Evolutionary conservation across 1,284 basidiomycete species (phyloP).

Genomic region (Athelia sp.): DNA sequence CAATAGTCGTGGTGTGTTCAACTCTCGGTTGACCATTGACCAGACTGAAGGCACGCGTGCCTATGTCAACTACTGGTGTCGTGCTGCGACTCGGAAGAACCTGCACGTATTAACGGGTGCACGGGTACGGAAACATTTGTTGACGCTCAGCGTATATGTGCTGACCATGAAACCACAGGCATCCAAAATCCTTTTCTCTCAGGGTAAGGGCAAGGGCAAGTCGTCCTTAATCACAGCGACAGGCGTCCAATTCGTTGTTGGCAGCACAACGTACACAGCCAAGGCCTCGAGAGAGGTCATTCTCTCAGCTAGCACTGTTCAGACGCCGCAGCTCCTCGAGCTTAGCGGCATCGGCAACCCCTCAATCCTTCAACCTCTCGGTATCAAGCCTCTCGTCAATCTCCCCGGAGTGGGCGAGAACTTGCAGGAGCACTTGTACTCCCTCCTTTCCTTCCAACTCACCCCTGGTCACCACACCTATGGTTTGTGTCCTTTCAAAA

Average conservation of each 20-base stretch:
- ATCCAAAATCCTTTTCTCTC: not conserved
- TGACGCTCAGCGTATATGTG: no score
- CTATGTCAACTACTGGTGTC: conserved; percentile 4
- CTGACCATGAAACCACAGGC: conserved; percentile 2
- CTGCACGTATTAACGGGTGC: conserved; percentile 8
- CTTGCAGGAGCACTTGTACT: conserved; percentile 14
- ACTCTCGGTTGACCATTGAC: not conserved
- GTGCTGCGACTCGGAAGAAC: conserved; percentile 3
- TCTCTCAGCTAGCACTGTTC: conserved; percentile 12
- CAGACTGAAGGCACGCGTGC: not conserved
- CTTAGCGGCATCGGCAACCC: conserved; percentile 28
- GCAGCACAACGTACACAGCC: conserved; percentile 4
- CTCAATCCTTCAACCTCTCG: conserved; percentile 16
- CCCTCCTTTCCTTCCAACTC: no score
- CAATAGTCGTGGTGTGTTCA: conserved; percentile 1
- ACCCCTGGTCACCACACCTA: no score
- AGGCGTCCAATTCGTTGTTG: conserved; percentile 6
- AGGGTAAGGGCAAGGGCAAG: no score
- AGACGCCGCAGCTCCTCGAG: conserved; percentile 25
- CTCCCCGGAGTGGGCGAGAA: conserved; percentile 27
- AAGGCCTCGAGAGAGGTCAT: conserved; percentile 17
- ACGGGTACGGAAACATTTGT: conserved; percentile 3
- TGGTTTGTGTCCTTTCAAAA: no score
- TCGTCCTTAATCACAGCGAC: conserved; percentile 4
- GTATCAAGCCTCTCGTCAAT: conserved; percentile 18